A percentile compares a stretch with the other conserved stretches of the same genome.
Evolutionary conservation across 345 rosid species (phyloP).

Genomic region (Microthlaspi erraticum): DNA sequence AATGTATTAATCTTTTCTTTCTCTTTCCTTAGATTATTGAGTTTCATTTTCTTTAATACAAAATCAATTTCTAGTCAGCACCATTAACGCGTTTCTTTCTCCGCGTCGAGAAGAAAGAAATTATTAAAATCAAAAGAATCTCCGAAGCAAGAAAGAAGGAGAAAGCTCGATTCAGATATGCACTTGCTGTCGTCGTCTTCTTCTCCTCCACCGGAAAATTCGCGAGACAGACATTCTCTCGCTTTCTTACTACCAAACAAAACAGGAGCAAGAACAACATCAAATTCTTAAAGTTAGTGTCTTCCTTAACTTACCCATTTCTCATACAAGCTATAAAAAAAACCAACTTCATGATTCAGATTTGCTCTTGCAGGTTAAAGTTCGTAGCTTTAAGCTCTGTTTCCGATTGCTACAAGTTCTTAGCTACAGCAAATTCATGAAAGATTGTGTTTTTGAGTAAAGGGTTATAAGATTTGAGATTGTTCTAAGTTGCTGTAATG

Average conservation of each 20-base stretch:
- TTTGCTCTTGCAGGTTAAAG: slow-evolving; percentile 51
- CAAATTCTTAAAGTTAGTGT: slow-evolving; percentile 29
- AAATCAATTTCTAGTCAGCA: slow-evolving; percentile 53
- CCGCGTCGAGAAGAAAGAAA: slow-evolving; percentile 2
- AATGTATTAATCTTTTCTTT: neutral
- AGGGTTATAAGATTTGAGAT: slow-evolving; percentile 18
- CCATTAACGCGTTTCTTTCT: slow-evolving; percentile 65
- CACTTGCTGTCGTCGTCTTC: slow-evolving; percentile 39
- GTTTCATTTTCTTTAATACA: slow-evolving; percentile 40
- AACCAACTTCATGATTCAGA: slow-evolving; percentile 34
- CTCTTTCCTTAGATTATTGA: neutral
- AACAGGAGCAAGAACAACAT: neutral
- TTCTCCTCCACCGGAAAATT: slow-evolving; percentile 29
- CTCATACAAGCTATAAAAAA: neutral
- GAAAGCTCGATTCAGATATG: slow-evolving; percentile 54
- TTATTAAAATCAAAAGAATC: too few relatives aligned
- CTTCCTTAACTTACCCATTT: slow-evolving; percentile 6
- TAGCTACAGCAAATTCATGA: slow-evolving; percentile 25
- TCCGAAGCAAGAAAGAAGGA: too few relatives aligned
- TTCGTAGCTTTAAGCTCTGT: slow-evolving; percentile 33
- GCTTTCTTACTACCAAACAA: slow-evolving; percentile 16
- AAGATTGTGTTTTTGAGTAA: neutral
- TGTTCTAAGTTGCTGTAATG: slow-evolving; percentile 45
- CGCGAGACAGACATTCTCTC: slow-evolving; percentile 56
- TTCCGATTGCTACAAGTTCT: slow-evolving; percentile 2